Conservation (phyloP, 148 eudicot genomes). For the Camellia sinensis region DNA sequence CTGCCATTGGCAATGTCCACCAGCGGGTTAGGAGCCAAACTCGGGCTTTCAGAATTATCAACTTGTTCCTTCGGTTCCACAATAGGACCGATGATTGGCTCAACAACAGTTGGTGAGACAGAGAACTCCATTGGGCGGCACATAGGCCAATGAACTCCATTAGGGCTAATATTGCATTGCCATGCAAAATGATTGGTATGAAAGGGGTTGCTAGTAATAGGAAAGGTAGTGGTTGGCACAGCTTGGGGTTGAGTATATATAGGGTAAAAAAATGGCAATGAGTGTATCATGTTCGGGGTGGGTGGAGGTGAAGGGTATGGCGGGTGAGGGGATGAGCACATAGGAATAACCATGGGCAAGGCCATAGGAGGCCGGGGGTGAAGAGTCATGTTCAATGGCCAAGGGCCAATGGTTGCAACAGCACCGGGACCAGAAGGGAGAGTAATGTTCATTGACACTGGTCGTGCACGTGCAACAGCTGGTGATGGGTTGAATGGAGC, state of each 20-base stretch:
- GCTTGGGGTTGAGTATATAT: slow-evolving; percentile 74
- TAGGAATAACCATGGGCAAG: slow-evolving; percentile 47
- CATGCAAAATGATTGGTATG: slow-evolving; percentile 76
- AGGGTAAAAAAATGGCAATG: slow-evolving; percentile 80
- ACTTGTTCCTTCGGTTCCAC: slow-evolving; percentile 41
- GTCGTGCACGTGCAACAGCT: slow-evolving; percentile 41
- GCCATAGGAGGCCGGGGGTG: slow-evolving; percentile 60
- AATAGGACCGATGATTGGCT: slow-evolving; percentile 49
- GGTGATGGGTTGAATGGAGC: slow-evolving; percentile 83
- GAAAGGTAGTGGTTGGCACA: slow-evolving; percentile 54
- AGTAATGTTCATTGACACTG: slow-evolving; percentile 57
- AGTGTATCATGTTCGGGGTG: slow-evolving; percentile 80
- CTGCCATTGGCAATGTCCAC: slow-evolving; percentile 43
- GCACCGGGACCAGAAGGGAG: slow-evolving; percentile 59
- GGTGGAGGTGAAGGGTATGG: slow-evolving; percentile 84
- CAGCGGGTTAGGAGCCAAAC: slow-evolving; percentile 46
- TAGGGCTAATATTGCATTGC: slow-evolving; percentile 65
- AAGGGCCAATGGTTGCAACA: slow-evolving; percentile 61
- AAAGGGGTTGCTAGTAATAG: slow-evolving; percentile 49
- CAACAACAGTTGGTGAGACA: slow-evolving; percentile 58
- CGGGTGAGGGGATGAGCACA: slow-evolving; percentile 76
- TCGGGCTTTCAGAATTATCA: slow-evolving; percentile 38
- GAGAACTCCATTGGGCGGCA: slow-evolving; percentile 72
- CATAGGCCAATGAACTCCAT: slow-evolving; percentile 56
- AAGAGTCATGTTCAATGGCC: slow-evolving; percentile 82